These are phyloP conservation scores for Diaporthe sp. DNA, from an alignment of 2,329 filamentous ascomycete species.

Conservation along the genomic window DNA sequence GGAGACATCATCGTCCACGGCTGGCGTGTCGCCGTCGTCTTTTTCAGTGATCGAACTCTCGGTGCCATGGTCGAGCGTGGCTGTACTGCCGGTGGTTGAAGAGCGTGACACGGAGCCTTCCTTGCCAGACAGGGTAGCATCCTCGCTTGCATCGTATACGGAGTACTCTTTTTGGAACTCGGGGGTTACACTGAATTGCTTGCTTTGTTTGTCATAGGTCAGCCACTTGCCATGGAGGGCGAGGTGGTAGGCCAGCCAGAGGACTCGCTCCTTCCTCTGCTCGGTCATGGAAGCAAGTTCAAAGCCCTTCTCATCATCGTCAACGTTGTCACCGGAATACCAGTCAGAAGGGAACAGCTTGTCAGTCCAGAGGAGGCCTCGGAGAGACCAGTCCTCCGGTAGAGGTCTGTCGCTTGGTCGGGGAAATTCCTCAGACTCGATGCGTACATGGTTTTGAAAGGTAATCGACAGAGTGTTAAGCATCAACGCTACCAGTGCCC, in stretches of 20 bases:
- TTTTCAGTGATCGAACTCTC: background rate
- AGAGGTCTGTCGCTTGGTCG: constrained; percentile 62
- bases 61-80: constrained; percentile 2
- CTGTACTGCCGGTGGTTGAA: constrained; percentile 22
- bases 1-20: background rate
- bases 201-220: constrained; percentile 50
- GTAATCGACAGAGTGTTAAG: constrained; percentile 48
- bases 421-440: constrained; percentile 60
- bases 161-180: constrained; percentile 47
- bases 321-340: constrained; percentile 67
- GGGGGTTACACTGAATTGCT: constrained; percentile 51
- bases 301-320: constrained; percentile 75
- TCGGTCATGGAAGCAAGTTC: constrained; percentile 69
- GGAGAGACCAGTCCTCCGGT: constrained; percentile 75
- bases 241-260: constrained; percentile 66
- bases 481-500: constrained; percentile 49
- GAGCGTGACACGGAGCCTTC: constrained; percentile 13
- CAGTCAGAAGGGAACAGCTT: constrained; percentile 68
- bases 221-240: constrained; percentile 56
- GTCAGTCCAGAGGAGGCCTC: constrained; percentile 70
- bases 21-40: background rate
- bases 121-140: background rate
- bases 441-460: constrained; percentile 44
- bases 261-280: constrained; percentile 66
- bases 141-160: constrained; percentile 6